Evolutionary conservation across 2,329 filamentous ascomycete species (phyloP), one percentile per base, ranked within the genome.

Genomic region (Alternaria hordeiaustralica): DNA sequence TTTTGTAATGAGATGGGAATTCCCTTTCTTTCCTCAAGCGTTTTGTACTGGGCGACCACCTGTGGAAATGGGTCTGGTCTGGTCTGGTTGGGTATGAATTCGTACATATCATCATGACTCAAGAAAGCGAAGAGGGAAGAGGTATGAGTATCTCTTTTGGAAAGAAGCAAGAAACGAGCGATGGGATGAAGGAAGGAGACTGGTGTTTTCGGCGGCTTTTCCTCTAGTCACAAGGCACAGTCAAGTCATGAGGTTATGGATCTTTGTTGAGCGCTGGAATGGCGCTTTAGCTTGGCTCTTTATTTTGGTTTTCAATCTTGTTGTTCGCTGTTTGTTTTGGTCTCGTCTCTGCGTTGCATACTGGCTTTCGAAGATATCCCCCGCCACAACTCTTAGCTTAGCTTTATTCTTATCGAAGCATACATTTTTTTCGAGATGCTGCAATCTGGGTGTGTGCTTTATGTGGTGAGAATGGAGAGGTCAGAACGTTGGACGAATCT

Each of bases 361-460:
- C 55, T 54, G 28, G 53, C 50, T 58, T 56, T 58, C 25, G 36
- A 63, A 65, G 64, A 64, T 61, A 67, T 67, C 61, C 60, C 60
- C 43, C 23, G 53, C 59, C 54, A 33, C 28, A 41, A 20, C 41
- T 58, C 56, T 63, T 60, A 63, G 58, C 50, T 61, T 54, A 51
- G 55, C 57, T 21, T 55, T 51, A 44, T 61, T 55, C 12, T 10
- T 58, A 57, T 59, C 55, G n/a, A 44, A 58, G 50, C 43, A 45
- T 28, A 10, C 36, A 53, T 21, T 41, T 18, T 53, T 23, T 9
- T 36, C n/a, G 15, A 41, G 12, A 11, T 20, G 2, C 3, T 8
- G 7, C 11, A 18, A 36, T 8, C 3, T 33, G 30, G 28, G 6
- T 44, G 11, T 13, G 41, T 44, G 13, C 30, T 33, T 33, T 15